Percentiles rank a stretch among this genome's conserved stretches.
Conservation (phyloP, 225 moss, liverwort and hornwort species). For the Climacium dendroides region DNA sequence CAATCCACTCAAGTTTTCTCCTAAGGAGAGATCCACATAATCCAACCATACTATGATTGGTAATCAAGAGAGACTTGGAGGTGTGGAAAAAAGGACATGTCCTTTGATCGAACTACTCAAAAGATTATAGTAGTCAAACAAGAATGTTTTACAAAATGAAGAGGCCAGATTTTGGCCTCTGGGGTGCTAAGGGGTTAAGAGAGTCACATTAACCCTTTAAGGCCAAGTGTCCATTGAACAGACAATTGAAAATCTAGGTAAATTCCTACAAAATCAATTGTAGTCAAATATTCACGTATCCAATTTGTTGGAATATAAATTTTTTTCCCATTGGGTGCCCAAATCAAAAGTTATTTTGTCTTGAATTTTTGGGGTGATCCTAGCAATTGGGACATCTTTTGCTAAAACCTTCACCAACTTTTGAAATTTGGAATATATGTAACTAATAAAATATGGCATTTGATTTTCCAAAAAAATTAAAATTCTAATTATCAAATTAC, state of each 20-base stretch:
- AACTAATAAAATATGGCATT: not conserved
- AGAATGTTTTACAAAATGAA: too few species aligned
- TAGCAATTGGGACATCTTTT: not conserved
- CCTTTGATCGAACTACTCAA: too few species aligned
- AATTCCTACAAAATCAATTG: not conserved
- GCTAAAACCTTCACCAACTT: not conserved
- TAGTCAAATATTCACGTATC: accelerated
- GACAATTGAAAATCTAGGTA: accelerated
- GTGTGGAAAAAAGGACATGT: too few species aligned
- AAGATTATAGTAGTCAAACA: too few species aligned
- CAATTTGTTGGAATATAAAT: accelerated
- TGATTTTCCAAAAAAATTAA: not conserved
- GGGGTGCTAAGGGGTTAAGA: too few species aligned
- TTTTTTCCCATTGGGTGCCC: accelerated
- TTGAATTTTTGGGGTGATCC: accelerated
- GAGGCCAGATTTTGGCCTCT: too few species aligned
- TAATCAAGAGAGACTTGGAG: too few species aligned
- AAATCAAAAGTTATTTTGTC: not conserved
- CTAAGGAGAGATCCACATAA: too few species aligned
- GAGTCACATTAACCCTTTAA: not conserved
- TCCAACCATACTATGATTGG: too few species aligned
- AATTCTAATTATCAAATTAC: not conserved
- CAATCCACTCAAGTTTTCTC: too few species aligned
- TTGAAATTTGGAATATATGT: not conserved
- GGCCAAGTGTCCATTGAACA: accelerated